phyloP scores from a whole-genome alignment of 1,284 basidiomycete genomes.

The Xerocomus alliaceus region DNA sequence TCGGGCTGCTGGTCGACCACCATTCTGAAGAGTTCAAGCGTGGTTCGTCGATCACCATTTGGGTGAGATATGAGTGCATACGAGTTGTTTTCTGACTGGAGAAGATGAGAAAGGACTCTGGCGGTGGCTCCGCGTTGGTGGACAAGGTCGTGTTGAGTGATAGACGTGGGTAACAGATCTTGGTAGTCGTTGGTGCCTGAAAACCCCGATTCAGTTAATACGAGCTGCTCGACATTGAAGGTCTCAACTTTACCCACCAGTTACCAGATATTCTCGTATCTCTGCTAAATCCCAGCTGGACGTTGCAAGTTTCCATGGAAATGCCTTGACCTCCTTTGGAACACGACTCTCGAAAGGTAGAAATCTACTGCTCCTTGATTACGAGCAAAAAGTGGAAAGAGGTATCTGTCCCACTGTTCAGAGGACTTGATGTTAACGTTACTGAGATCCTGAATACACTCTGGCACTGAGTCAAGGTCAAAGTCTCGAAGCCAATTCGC shows the following conservation, averaged over 20 bases:
- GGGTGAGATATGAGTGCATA: neutral
- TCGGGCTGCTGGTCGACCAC: neutral
- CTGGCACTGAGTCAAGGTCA: constrained; percentile 30
- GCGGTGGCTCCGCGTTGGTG: constrained; percentile 1
- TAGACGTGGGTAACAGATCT: neutral
- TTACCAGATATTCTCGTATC: neutral
- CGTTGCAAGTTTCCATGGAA: constrained; percentile 42
- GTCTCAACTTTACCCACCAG: neutral
- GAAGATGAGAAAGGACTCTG: neutral
- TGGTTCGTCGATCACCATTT: neutral
- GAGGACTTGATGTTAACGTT: constrained; percentile 51
- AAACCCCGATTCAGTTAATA: neutral
- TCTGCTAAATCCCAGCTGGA: neutral
- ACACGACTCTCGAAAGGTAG: constrained; percentile 45
- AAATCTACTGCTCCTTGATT: constrained; percentile 54
- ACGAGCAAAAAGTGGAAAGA: constrained; percentile 45
- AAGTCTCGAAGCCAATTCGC: constrained; percentile 45
- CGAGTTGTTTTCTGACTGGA: neutral
- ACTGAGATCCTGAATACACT: constrained; percentile 36
- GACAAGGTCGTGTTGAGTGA: neutral
- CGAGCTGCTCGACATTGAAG: neutral
- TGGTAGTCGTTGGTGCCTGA: constrained; percentile 14
- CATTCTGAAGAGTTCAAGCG: neutral
- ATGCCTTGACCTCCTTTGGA: constrained; percentile 47
- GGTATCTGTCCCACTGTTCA: constrained; percentile 36